Evolutionary conservation across 768 basidiomycete genomes (phyloP), one percentile per base, ranked within the genome.

Genomic region (Xerocomellus dryophilus): DNA sequence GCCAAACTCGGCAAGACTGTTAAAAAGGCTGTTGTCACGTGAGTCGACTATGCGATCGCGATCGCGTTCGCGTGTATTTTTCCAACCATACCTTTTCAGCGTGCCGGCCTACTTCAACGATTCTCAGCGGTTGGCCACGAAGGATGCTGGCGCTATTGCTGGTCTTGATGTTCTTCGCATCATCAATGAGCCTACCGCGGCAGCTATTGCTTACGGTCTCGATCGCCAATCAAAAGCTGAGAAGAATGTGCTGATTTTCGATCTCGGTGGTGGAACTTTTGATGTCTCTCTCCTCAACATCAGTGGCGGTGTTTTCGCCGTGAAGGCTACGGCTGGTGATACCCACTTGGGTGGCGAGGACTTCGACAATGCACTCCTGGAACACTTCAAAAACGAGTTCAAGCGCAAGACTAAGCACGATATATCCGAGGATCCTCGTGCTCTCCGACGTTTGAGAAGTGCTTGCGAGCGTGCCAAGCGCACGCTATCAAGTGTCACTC

Each of bases 91-190:
- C 31, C 15, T 50, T 18, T 14, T 15, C 61, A 88, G 86, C 46
- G 97, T 98, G 62, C 97, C 97, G 40, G 97, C 97, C 60, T 99
- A 98, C 82, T 98, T 98, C 83, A 99, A 99, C 76, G 97, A 98
- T 79, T 99, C 97, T 25, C 97, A 99, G 72, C 94, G 97, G 79
- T 81, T 97, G 59, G 96, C 97, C 47, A 98, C 97, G 73, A 98
- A 98, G 78, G 97, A 99, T 75, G 97, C 97, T 59, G 97, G 97
- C 74, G 82, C 90, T 64, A 99, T 99, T 64, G 84, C 97, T 67
- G 97, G 97, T 60, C 91, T 99, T 59, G 95, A 99, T 71, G 94
- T 99, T 65, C 92, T 99, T 76, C 96, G 97, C 78, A 99, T 99
- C 81, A 99, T 99, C 81, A 99, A 99, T 78, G 97, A 99, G 80